A percentile compares a stretch with the other conserved stretches of the same genome.
Evolutionary conservation across 1,284 basidiomycete species (phyloP).

Genomic region (Phellinidium pouzarii): DNA sequence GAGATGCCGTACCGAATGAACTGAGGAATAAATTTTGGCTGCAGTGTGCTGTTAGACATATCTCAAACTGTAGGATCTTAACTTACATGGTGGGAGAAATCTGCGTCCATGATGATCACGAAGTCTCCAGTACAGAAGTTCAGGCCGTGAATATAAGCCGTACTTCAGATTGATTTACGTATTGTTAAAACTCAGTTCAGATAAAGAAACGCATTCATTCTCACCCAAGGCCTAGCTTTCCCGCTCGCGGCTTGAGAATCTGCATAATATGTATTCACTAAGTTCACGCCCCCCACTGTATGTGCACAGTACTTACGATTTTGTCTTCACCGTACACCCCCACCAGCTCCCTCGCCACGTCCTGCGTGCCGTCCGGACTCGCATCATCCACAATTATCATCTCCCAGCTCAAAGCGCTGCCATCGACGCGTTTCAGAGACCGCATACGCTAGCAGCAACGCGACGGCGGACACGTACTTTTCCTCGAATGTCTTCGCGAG

Average conservation of each 20-base stretch:
- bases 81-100: slow-evolving; percentile 89
- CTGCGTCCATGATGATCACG: slow-evolving; percentile 95
- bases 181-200: slow-evolving; percentile 2
- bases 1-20: slow-evolving; percentile 59
- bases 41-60: neutral
- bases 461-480: slow-evolving; percentile 51
- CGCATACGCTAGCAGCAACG: neutral
- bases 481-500: slow-evolving; percentile 69
- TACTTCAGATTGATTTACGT: slow-evolving; percentile 45
- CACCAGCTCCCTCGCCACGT: slow-evolving; percentile 75
- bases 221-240: slow-evolving; percentile 85
- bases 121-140: slow-evolving; percentile 88
- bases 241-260: slow-evolving; percentile 78
- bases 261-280: slow-evolving; percentile 25
- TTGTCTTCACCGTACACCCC: slow-evolving; percentile 76
- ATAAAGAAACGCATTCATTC: slow-evolving; percentile 21
- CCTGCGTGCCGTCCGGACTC: slow-evolving; percentile 88
- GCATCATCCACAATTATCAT: slow-evolving; percentile 88
- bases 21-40: slow-evolving; percentile 89
- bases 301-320: slow-evolving; percentile 46
- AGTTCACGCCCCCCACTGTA: neutral
- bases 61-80: neutral
- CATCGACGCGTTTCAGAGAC: neutral
- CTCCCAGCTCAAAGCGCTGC: slow-evolving; percentile 65
- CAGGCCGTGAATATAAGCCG: slow-evolving; percentile 88